phyloP scores from a whole-genome alignment of 305 asterid genomes.

The Nicotiana rustica region DNA sequence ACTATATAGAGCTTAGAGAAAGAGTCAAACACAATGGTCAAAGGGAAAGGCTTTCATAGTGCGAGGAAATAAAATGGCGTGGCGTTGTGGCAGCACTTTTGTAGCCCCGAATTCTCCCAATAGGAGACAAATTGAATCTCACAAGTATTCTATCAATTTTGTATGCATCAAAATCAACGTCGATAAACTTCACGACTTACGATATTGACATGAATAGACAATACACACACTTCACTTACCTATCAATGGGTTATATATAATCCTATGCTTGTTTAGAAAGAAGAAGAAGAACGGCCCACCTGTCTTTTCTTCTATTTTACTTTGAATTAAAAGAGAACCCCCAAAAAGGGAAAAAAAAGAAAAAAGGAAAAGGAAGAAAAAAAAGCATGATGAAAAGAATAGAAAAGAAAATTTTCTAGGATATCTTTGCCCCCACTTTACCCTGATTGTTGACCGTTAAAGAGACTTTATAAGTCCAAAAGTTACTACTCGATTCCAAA shows the following conservation, averaged over 20 bases:
- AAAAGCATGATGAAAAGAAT: constrained; percentile 20
- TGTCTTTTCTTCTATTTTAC: neutral
- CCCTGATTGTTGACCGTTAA: constrained; percentile 37
- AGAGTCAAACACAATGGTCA: constrained; percentile 22
- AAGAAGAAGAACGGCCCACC: neutral
- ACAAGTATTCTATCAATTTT: constrained; percentile 31
- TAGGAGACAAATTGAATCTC: constrained; percentile 46
- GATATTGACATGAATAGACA: constrained; percentile 29
- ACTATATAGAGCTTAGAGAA: neutral
- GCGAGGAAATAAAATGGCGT: neutral
- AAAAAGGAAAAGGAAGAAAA: neutral
- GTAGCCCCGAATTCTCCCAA: constrained; percentile 19
- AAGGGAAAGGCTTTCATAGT: neutral
- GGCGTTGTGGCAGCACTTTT: constrained; percentile 29
- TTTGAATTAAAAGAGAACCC: too few relatives aligned
- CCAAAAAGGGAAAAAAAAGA: neutral
- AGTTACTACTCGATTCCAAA: constrained; percentile 22
- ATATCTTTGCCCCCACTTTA: constrained; percentile 31
- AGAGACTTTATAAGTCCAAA: constrained; percentile 28
- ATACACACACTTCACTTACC: constrained; percentile 18
- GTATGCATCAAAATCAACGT: constrained; percentile 39
- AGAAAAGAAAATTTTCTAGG: constrained; percentile 4
- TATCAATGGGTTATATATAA: neutral
- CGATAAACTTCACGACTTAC: constrained; percentile 35
- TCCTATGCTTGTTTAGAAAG: neutral